Evolutionary conservation across 116 monocot species (phyloP).

Genomic region (Trichopus zeylanicus): DNA sequence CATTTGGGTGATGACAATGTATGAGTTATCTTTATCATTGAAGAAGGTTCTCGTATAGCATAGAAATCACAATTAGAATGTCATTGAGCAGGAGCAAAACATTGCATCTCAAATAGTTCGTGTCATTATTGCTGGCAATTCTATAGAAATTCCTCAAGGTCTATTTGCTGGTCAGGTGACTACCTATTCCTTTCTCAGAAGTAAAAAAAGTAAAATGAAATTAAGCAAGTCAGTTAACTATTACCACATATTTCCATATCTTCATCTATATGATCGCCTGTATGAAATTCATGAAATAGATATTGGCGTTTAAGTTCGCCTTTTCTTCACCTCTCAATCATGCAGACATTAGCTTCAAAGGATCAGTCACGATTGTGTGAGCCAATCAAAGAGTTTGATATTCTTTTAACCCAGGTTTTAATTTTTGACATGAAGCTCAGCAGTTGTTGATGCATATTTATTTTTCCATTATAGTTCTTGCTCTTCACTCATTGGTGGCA

Average conservation of each 20-base stretch:
- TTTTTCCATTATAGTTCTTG: background rate
- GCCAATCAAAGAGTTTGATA: slow-evolving; percentile 95
- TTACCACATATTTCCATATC: too few species aligned
- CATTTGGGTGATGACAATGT: slow-evolving; percentile 93
- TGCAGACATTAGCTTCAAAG: slow-evolving; percentile 58
- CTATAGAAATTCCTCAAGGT: slow-evolving; percentile 63
- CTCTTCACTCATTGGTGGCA: background rate
- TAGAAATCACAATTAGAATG: background rate
- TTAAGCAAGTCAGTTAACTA: background rate
- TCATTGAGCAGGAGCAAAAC: slow-evolving; percentile 55
- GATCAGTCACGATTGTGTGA: slow-evolving; percentile 75
- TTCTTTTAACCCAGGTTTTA: slow-evolving; percentile 82
- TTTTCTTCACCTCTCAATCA: background rate
- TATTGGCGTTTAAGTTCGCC: too few species aligned
- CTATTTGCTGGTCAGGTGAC: slow-evolving; percentile 69
- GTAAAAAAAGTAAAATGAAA: background rate
- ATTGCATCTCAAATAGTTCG: slow-evolving; percentile 81
- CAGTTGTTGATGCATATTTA: background rate
- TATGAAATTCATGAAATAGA: too few species aligned
- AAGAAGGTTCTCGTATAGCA: background rate
- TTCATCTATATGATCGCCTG: too few species aligned
- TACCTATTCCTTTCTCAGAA: background rate
- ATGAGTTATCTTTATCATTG: slow-evolving; percentile 7
- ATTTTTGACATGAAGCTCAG: background rate
- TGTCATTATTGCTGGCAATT: slow-evolving; percentile 85